Percentiles rank a stretch among this genome's conserved stretches.
phyloP scores from a whole-genome alignment of 176 grass and related monocot species.

The Triticum turgidum region DNA sequence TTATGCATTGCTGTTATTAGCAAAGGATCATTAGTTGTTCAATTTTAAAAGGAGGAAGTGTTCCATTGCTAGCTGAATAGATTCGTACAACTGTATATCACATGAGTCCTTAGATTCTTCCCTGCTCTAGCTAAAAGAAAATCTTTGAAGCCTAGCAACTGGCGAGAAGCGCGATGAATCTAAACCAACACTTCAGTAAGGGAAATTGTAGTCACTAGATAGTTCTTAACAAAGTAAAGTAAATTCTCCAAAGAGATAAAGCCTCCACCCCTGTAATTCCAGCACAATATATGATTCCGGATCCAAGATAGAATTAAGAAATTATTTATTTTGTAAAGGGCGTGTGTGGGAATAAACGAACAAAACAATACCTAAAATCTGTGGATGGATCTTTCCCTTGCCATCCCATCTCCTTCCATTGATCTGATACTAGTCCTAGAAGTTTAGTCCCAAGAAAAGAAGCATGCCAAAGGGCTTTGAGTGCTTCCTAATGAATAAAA shows the following conservation, averaged over 20 bases:
- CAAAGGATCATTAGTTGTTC: slow-evolving; percentile 12
- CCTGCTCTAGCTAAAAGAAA: slow-evolving; percentile 5
- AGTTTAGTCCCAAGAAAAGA: slow-evolving; percentile 66
- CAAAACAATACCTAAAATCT: slow-evolving; percentile 60
- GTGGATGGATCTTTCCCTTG: slow-evolving; percentile 89
- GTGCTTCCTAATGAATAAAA: slow-evolving; percentile 62
- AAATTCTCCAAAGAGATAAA: slow-evolving; percentile 87
- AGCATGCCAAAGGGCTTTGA: slow-evolving; percentile 65
- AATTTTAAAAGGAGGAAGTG: neutral
- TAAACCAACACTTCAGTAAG: neutral
- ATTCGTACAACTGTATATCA: neutral
- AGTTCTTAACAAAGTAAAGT: slow-evolving; percentile 67
- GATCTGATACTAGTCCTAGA: slow-evolving; percentile 64
- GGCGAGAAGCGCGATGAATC: neutral
- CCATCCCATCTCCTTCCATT: slow-evolving; percentile 92
- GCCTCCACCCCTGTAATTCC: slow-evolving; percentile 70
- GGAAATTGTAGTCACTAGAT: slow-evolving; percentile 45
- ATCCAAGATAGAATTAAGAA: slow-evolving; percentile 11
- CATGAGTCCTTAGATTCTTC: neutral
- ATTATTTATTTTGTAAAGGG: neutral
- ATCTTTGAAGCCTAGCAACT: neutral
- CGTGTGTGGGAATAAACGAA: neutral
- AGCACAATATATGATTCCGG: slow-evolving; percentile 18
- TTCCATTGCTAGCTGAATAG: neutral
- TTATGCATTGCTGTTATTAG: neutral